These are phyloP conservation scores for Heterobasidion parviporum DNA, from an alignment of 1,284 basidiomycete genomes.

Conservation along the genomic window DNA sequence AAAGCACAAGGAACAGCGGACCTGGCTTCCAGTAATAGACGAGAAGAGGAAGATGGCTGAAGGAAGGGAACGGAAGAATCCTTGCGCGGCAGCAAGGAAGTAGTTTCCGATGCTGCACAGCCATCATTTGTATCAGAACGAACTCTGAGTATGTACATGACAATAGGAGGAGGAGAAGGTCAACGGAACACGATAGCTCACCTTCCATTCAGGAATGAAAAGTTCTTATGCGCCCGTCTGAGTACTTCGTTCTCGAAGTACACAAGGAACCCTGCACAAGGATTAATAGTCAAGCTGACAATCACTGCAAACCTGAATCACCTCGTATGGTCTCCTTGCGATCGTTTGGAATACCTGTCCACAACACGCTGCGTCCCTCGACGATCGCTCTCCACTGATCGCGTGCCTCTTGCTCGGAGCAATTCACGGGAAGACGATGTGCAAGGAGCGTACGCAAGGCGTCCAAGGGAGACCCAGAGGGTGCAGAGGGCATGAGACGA, in stretches of 20 bases:
- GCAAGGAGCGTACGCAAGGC: slow-evolving; percentile 73
- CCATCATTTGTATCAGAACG: slow-evolving; percentile 15
- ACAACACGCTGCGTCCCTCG: slow-evolving; percentile 79
- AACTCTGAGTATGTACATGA: not conserved
- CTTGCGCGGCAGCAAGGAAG: slow-evolving; percentile 80
- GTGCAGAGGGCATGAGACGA: slow-evolving; percentile 66
- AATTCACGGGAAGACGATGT: slow-evolving; percentile 68
- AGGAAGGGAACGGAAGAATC: slow-evolving; percentile 83
- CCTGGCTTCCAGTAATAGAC: slow-evolving; percentile 77
- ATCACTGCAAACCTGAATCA: slow-evolving; percentile 16
- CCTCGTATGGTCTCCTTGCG: slow-evolving; percentile 88
- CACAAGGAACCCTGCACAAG: slow-evolving; percentile 69
- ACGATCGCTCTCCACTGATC: slow-evolving; percentile 91
- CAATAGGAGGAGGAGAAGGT: not conserved
- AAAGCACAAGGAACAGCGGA: slow-evolving; percentile 13
- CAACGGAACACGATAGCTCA: slow-evolving; percentile 14
- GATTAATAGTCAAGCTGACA: not conserved
- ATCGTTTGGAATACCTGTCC: slow-evolving; percentile 87
- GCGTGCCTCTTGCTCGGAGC: slow-evolving; percentile 68
- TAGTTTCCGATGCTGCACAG: slow-evolving; percentile 76
- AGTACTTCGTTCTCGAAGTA: slow-evolving; percentile 86
- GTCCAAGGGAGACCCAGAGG: slow-evolving; percentile 49
- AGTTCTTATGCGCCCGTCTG: slow-evolving; percentile 84
- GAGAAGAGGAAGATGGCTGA: slow-evolving; percentile 96
- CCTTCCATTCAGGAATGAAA: slow-evolving; percentile 85